Percentiles rank a stretch among this genome's conserved stretches.
These are phyloP conservation scores for Alternaria brassicicola DNA, from an alignment of 2,329 filamentous ascomycete genomes.

Conservation along the genomic window DNA sequence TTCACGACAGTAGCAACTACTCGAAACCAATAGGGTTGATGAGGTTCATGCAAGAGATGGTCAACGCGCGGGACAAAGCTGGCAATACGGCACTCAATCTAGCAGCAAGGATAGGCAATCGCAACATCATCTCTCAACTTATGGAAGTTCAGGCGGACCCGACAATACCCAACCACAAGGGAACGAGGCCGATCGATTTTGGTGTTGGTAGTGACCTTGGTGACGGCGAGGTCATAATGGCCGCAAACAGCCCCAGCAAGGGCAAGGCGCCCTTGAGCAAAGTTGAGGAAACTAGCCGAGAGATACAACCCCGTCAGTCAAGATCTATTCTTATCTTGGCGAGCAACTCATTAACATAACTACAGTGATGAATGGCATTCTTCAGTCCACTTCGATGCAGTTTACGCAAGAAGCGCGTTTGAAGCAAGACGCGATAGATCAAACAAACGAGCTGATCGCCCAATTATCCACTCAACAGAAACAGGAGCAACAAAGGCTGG, in stretches of 20 bases:
- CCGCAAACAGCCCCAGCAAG: slow-evolving; percentile 44
- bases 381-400: slow-evolving; percentile 77
- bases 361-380: slow-evolving; percentile 76
- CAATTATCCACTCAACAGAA: slow-evolving; percentile 79
- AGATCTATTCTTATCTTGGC: neutral
- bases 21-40: slow-evolving; percentile 80
- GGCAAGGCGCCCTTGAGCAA: slow-evolving; percentile 50
- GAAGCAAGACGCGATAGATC: slow-evolving; percentile 84
- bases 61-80: slow-evolving; percentile 91
- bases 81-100: slow-evolving; percentile 96
- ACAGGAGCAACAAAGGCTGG: slow-evolving; percentile 75
- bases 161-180: slow-evolving; percentile 88
- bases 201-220: slow-evolving; percentile 76
- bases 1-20: slow-evolving; percentile 60
- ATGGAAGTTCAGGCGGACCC: slow-evolving; percentile 94
- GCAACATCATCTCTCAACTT: slow-evolving; percentile 94
- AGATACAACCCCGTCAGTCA: slow-evolving; percentile 77
- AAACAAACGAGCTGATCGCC: slow-evolving; percentile 79
- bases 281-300: slow-evolving; percentile 76
- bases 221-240: slow-evolving; percentile 23
- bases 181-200: slow-evolving; percentile 89
- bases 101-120: slow-evolving; percentile 88
- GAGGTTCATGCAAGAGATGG: slow-evolving; percentile 95
- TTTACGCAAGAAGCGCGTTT: slow-evolving; percentile 81
- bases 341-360: neutral